phyloP scores from a whole-genome alignment of 805 yeast genomes.

The Yamadazyma paraphyllophila region DNA sequence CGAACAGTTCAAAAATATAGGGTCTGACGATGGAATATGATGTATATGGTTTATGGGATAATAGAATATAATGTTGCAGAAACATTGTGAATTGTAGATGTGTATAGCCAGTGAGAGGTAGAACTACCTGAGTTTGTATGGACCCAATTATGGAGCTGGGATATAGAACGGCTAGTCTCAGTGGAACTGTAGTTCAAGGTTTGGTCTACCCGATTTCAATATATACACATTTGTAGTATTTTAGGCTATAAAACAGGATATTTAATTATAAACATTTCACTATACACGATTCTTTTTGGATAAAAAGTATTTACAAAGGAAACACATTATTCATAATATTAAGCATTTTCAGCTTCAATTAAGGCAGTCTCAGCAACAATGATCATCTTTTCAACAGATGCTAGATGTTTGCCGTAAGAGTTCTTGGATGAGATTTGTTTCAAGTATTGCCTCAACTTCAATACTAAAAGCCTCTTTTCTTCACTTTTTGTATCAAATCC shows the following conservation, averaged over 20 bases:
- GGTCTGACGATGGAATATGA: background rate
- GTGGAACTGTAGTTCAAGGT: too few relatives aligned
- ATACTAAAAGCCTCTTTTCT: constrained; percentile 67
- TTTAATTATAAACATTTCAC: constrained; percentile 10
- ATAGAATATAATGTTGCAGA: too few relatives aligned
- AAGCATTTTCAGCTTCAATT: constrained; percentile 33
- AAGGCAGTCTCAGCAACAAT: constrained; percentile 52
- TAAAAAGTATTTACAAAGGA: constrained; percentile 7
- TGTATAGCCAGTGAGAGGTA: too few relatives aligned
- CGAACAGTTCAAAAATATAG: constrained; percentile 4
- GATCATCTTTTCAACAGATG: constrained; percentile 73
- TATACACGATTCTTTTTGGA: constrained; percentile 11
- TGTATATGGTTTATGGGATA: background rate
- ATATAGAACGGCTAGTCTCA: too few relatives aligned
- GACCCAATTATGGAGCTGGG: too few relatives aligned
- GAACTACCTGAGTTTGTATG: too few relatives aligned
- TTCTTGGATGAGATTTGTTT: constrained; percentile 63
- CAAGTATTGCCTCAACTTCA: constrained; percentile 76
- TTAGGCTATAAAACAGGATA: constrained; percentile 14
- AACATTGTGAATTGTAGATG: too few relatives aligned
- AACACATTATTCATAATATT: constrained; percentile 4
- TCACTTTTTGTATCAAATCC: constrained; percentile 59
- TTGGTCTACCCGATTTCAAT: too few relatives aligned
- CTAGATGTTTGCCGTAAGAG: constrained; percentile 77
- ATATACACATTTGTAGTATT: constrained; percentile 1